phyloP scores from a whole-genome alignment of 495 filamentous ascomycete genomes.

The Penicillium riverlandense region DNA sequence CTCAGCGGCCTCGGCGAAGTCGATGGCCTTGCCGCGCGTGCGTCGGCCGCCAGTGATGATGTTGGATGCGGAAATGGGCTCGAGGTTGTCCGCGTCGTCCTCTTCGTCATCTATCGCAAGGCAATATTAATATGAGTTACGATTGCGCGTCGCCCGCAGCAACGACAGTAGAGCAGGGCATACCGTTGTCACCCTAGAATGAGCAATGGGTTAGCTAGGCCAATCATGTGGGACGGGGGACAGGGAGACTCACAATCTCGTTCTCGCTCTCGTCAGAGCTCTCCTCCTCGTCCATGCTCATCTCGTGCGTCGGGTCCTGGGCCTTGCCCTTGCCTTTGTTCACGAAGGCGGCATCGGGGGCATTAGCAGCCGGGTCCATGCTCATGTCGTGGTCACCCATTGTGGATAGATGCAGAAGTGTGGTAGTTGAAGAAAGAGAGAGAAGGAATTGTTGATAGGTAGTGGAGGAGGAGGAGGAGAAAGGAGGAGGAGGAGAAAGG shows the following conservation, averaged over 20 bases:
- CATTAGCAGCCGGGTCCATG: conserved; percentile 26
- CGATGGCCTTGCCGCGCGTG: conserved; percentile 76
- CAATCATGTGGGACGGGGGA: not conserved
- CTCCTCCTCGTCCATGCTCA: conserved; percentile 63
- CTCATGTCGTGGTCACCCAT: conserved; percentile 34
- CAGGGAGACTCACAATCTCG: conserved; percentile 48
- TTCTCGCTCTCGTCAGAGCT: conserved; percentile 59
- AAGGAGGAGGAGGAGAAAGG: conserved; percentile 1
- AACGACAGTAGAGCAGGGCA: conserved; percentile 1
- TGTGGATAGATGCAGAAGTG: conserved; percentile 9
- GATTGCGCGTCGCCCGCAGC: not conserved
- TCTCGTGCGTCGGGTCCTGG: conserved; percentile 46
- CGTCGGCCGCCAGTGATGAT: conserved; percentile 73
- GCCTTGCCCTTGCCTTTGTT: conserved; percentile 57
- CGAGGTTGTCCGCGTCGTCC: conserved; percentile 75
- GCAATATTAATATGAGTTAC: not conserved
- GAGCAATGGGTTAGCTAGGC: not conserved
- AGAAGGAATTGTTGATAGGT: conserved; percentile 1
- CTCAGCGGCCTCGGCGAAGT: conserved; percentile 75
- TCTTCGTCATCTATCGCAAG: conserved; percentile 46
- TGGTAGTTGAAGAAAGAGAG: not conserved
- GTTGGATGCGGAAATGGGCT: conserved; percentile 83
- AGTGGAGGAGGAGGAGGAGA: conserved; percentile 1
- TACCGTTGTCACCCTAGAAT: conserved; percentile 33
- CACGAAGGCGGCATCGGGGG: conserved; percentile 28